Base-by-base conservation (phyloP, 352 stramenopile genomes). In the Pythium plurisporium region DNA sequence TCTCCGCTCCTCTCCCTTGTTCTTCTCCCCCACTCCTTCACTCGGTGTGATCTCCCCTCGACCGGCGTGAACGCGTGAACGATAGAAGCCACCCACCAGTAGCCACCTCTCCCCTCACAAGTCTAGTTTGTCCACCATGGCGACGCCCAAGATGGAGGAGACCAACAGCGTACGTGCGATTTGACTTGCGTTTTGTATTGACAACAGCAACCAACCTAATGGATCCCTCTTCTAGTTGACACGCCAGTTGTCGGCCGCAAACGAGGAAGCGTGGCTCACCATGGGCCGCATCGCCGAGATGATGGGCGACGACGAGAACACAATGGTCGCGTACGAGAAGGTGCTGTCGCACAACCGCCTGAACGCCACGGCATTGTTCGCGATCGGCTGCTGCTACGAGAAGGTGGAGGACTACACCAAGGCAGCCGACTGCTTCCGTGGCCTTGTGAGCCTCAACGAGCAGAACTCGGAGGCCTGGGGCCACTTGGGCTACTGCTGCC, bases 271-370 rank as follows among this genome's bases (percentile, higher is more conserved):
- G 20, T 94, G 84, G 84, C 68, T 91, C 25, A 84, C 77, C 22
- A 69, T 94, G 9, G 84, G 82, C 31, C 82, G 84, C 57, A 93
- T 94, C 55, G 81, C 85, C n/a, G 85, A 94, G 51, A 89, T 94
- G 79, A 94, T 94, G 85, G 85, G 82, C 57, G 82, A 94, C 66
- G 85, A 94, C 46, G 81, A 92, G 52, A 93, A 94, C 72, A 93
- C 83, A 29, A 87, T 94, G 75, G 53, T 91, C 41, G 83, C 85
- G 23, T 94, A 93, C 60, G 85, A 94, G 50, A 94, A 94, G 65
- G 85, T 91, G 47, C 68, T 94, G 42, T 90, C 80, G 36, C 85
- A 94, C 78, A 94, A 94, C 65, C 85, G 82, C 11, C 56, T 94
- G 58, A 94, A 94, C 65, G 73, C 81, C 25, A 86, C 73, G 40